Evolutionary conservation across 352 stramenopile species (phyloP).

Genomic region (Globisporangium megalacanthum): DNA sequence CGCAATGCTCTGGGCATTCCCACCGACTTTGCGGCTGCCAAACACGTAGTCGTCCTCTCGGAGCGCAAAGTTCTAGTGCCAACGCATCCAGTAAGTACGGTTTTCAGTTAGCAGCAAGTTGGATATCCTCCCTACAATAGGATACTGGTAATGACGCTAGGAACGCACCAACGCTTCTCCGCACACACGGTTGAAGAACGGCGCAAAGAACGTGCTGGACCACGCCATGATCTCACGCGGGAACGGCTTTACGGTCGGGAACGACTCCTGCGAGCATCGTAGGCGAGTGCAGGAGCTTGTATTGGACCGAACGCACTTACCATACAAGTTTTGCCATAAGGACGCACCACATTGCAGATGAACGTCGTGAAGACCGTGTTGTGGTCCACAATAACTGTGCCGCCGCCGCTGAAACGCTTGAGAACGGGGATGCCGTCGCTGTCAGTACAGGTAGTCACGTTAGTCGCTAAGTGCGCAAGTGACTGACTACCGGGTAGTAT

Average conservation of each 20-base stretch:
- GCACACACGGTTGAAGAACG: slow-evolving; percentile 67
- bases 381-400: slow-evolving; percentile 96
- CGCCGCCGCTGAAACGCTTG: slow-evolving; percentile 95
- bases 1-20: slow-evolving; percentile 96
- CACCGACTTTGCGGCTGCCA: slow-evolving; percentile 92
- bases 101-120: too few relatives aligned
- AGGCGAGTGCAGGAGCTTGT: neutral
- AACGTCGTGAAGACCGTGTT: slow-evolving; percentile 92
- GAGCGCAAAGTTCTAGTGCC: slow-evolving; percentile 75
- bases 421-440: slow-evolving; percentile 85
- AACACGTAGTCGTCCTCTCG: slow-evolving; percentile 97
- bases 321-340: neutral
- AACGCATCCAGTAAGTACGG: too few relatives aligned
- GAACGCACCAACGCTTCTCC: slow-evolving; percentile 14
- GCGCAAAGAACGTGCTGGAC: slow-evolving; percentile 75
- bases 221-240: slow-evolving; percentile 93
- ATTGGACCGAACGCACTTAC: neutral
- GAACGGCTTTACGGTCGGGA: slow-evolving; percentile 75
- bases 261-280: slow-evolving; percentile 34
- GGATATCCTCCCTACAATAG: too few relatives aligned
- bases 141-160: neutral
- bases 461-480: neutral
- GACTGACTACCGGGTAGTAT: neutral
- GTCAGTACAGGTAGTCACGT: neutral
- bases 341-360: slow-evolving; percentile 79